Base-by-base conservation (phyloP, 202 grass and related monocot species). In the Alloteropsis angusta region DNA sequence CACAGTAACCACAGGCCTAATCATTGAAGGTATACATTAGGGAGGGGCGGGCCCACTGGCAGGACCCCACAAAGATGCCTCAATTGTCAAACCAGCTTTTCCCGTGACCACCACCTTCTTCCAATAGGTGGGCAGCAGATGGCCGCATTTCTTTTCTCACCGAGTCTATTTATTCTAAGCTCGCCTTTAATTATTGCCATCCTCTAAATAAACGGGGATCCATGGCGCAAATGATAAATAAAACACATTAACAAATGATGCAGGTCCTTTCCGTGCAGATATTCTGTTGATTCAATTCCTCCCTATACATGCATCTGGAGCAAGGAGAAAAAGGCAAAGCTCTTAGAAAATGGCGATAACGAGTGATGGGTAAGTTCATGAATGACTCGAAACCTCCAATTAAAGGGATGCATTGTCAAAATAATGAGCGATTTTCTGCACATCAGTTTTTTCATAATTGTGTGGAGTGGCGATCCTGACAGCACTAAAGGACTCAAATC, bases 1-100 rank as follows among this genome's bases (percentile, higher is more conserved):
- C 43, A 81, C 63, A 81, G 55, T 70, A 76, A 81, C 71, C 78
- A 13, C 64, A 63, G 54, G 45, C 63, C 63, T 82, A 86, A 86
- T 86, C 78, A 86, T 86, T 82, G 77, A 68, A 38, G 19, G 78
- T 23, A 47, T 34, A 6, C 48, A 65, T 73, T 79, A 66, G 68
- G 58, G 57, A 85, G 37, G 21, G 67, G 21, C 56, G 68, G 76
- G 50, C 68, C 74, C 58, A 72, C 0, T 15, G 4, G 21, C 35
- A 44, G n/a, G 68, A 49, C 76, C 72, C 70, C 71, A 79, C 71
- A 15, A 86, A 81, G 84, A 69, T 75, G 76, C 77, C 77, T 14
- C 17, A 6, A 45, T 80, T 86, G 70, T 75, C 77, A 81, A 86
- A 69, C 70, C 52, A 53, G 61, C 74, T 44, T 83, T 80, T 57